phyloP scores from a whole-genome alignment of 1,284 basidiomycete genomes.

The Puccinia brachypodii region DNA sequence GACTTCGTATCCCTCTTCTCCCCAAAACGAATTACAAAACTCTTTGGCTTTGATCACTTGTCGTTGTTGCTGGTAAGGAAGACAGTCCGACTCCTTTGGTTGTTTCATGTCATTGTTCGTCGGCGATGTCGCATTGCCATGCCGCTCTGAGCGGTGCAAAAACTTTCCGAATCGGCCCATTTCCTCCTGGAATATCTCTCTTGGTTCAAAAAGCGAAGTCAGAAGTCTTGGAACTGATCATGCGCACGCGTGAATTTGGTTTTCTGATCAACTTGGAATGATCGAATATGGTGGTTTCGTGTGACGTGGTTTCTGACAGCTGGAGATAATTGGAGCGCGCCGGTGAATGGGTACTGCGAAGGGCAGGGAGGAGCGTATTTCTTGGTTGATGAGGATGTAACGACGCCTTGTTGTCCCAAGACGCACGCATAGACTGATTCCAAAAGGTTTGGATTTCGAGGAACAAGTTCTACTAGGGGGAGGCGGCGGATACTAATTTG shows the following conservation, averaged over 20 bases:
- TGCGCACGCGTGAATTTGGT: neutral
- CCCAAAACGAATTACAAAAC: slow-evolving; percentile 48
- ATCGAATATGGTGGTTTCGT: too few species aligned
- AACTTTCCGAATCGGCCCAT: slow-evolving; percentile 27
- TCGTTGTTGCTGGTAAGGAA: slow-evolving; percentile 18
- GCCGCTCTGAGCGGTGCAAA: slow-evolving; percentile 18
- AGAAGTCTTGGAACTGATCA: neutral
- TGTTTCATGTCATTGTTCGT: neutral
- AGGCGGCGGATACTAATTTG: neutral
- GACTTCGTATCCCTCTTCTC: slow-evolving; percentile 46
- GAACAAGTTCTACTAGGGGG: too few species aligned
- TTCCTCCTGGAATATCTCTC: neutral
- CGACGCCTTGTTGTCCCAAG: too few species aligned
- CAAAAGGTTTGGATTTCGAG: too few species aligned
- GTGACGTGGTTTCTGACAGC: too few species aligned
- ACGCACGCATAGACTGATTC: too few species aligned
- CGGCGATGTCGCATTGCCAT: neutral
- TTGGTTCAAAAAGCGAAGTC: neutral
- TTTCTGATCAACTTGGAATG: too few species aligned
- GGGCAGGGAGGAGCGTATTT: too few species aligned
- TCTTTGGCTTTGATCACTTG: slow-evolving; percentile 7
- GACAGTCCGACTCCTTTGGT: neutral
- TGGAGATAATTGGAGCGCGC: too few species aligned
- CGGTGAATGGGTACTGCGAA: too few species aligned
- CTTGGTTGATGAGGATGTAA: too few species aligned